phyloP scores from a whole-genome alignment of 2,329 filamentous ascomycete genomes.

The Daldinia sp. region DNA sequence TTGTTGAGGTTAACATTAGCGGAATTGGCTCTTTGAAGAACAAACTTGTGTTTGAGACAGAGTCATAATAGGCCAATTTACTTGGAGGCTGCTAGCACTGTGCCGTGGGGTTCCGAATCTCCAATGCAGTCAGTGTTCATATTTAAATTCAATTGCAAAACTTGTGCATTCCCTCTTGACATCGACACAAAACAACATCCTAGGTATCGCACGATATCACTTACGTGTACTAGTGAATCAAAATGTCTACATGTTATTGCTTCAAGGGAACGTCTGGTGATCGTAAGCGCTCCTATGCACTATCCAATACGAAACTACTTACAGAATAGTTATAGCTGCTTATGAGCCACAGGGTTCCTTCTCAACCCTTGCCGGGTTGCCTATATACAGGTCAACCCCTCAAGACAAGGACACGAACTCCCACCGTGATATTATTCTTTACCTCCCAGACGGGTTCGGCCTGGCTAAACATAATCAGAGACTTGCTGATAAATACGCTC shows the following conservation, averaged over 20 bases:
- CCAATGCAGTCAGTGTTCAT: not conserved
- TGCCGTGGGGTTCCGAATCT: conserved; percentile 19
- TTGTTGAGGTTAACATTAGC: conserved; percentile 24
- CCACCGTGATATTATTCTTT: conserved; percentile 12
- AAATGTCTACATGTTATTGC: conserved; percentile 28
- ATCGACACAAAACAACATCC: not conserved
- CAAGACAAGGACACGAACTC: not conserved
- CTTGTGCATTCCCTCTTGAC: not conserved
- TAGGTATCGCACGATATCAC: not conserved
- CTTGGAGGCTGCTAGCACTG: not conserved
- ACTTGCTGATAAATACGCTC: conserved; percentile 27
- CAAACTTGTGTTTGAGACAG: conserved; percentile 17
- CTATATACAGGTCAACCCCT: conserved; percentile 21
- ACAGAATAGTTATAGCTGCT: conserved; percentile 2
- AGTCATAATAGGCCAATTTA: not conserved
- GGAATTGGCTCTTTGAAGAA: conserved; percentile 23
- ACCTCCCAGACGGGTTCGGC: conserved; percentile 24
- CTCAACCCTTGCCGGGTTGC: conserved; percentile 16
- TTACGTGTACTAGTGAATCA: not conserved
- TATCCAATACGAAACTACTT: not conserved
- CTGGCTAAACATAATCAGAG: conserved; percentile 30
- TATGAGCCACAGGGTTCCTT: conserved; percentile 13
- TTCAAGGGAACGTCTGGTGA: conserved; percentile 22
- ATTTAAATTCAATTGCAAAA: conserved; percentile 5
- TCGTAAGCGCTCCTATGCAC: conserved; percentile 5